phyloP scores from a whole-genome alignment of 1,284 basidiomycete genomes.

The Rhodotorula sp. region DNA sequence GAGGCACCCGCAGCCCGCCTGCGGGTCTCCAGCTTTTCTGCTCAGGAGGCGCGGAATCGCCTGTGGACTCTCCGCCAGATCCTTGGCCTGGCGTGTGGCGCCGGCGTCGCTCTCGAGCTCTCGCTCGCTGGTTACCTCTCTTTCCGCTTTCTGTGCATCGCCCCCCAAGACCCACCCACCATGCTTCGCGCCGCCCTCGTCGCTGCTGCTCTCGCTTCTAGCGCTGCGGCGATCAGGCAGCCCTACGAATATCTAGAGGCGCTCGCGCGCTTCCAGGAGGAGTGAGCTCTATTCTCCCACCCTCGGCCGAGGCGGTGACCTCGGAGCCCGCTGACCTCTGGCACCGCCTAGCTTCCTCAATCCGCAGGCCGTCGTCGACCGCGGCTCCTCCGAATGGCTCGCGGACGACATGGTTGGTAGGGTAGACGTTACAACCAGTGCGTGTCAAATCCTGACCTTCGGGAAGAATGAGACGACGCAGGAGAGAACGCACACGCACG shows the following conservation, averaged over 20 bases:
- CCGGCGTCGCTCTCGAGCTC: too few species aligned
- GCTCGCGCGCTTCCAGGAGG: background rate
- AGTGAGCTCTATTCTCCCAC: background rate
- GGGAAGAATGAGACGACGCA: too few species aligned
- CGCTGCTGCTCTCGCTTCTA: background rate
- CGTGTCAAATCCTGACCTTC: background rate
- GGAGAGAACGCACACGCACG: too few species aligned
- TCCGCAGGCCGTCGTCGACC: background rate
- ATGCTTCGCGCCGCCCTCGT: background rate
- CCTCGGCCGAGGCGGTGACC: background rate
- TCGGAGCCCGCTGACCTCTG: background rate
- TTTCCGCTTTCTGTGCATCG: background rate
- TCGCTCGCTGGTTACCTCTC: background rate
- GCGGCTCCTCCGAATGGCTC: background rate
- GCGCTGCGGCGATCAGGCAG: background rate
- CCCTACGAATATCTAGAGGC: conserved; percentile 9
- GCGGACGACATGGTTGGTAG: conserved; percentile 5
- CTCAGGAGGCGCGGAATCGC: background rate
- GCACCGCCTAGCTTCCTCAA: conserved; percentile 1
- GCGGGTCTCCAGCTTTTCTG: too few species aligned
- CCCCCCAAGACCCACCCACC: background rate
- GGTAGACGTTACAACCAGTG: conserved; percentile 7
- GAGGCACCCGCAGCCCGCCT: background rate
- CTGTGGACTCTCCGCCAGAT: background rate
- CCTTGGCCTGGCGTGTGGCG: background rate